Evolutionary conservation across 2,329 filamentous ascomycete species (phyloP), one percentile per base, ranked within the genome.

Genomic region (Parascedosporium putredinis): DNA sequence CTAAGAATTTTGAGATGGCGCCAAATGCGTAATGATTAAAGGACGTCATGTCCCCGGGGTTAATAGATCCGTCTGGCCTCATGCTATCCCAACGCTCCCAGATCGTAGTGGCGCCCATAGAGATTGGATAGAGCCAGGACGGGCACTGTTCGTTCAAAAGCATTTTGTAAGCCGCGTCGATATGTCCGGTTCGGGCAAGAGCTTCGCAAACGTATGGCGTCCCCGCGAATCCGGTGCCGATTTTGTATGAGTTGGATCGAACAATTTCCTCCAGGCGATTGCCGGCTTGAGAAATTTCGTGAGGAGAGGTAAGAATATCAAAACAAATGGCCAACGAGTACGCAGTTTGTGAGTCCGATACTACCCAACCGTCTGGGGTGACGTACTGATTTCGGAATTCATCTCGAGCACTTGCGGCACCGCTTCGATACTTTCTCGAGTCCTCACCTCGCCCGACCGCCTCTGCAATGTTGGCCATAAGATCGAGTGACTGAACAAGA

Each of bases 191-290:
- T 2, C 2, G 2, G 4, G 46, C 22, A 2, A 67, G 59, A 1
- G 67, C 59, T 2, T 62, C 59, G 0, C 62, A 59, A 0, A 71
- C 57, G 1, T 65, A 56, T 0, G 69, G 68, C 0, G 69, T 73
- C 2, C 70, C 69, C 0, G 69, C 69, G 48, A 72, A 72, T 3
- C 69, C 68, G 0, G 69, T 72, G 1, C 64, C 64, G 3, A 72
- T 64, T 2, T 60, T 57, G 34, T 66, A 66, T 12, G 62, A 52
- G 5, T 65, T 63, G 5, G 56, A 57, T 4, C 52, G 55, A 43
- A 67, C 57, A 20, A 71, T 58, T 10, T 62, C 51, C 1, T 59
- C 56, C 1, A 68, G 57, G 5, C 43, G 22, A 2, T 10, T 16
- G 22, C 43, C 43, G 2, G 45, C 45, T 20, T n/a, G n/a, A n/a